Conservation (phyloP, 2,329 filamentous ascomycete species). For the Sclerotinia sclerotiorum region DNA sequence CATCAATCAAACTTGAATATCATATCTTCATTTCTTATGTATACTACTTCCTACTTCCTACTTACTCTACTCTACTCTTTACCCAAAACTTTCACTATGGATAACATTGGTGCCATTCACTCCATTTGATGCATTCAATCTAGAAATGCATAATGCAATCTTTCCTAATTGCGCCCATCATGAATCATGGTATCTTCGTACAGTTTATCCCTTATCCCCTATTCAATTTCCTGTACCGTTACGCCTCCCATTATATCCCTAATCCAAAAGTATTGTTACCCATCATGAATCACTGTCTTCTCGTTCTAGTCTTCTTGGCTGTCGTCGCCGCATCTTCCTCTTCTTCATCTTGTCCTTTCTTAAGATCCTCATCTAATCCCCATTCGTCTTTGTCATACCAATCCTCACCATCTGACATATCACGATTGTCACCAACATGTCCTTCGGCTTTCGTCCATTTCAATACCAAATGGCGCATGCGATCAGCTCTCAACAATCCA, state of each 20-base stretch:
- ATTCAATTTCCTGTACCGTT: conserved; percentile 20
- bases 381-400: conserved; percentile 85
- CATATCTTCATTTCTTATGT: not conserved
- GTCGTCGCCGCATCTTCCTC: conserved; percentile 64
- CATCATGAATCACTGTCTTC: conserved; percentile 38
- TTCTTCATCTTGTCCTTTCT: conserved; percentile 80
- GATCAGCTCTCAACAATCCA: conserved; percentile 70
- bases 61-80: not conserved
- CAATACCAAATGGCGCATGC: conserved; percentile 68
- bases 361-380: conserved; percentile 69
- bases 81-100: not conserved
- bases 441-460: conserved; percentile 77
- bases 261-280: not conserved
- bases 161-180: conserved; percentile 16
- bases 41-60: too few relatives aligned
- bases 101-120: not conserved
- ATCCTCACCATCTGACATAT: conserved; percentile 86
- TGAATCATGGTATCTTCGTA: conserved; percentile 23
- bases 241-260: conserved; percentile 11
- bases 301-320: conserved; percentile 51
- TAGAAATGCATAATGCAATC: conserved; percentile 19
- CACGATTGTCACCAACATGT: conserved; percentile 60
- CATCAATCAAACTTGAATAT: not conserved
- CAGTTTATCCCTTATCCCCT: conserved; percentile 8
- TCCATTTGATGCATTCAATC: conserved; percentile 6